These are phyloP conservation scores for Chloromonas sp. DNA, from an alignment of 163 green algal species.

Conservation along the genomic window DNA sequence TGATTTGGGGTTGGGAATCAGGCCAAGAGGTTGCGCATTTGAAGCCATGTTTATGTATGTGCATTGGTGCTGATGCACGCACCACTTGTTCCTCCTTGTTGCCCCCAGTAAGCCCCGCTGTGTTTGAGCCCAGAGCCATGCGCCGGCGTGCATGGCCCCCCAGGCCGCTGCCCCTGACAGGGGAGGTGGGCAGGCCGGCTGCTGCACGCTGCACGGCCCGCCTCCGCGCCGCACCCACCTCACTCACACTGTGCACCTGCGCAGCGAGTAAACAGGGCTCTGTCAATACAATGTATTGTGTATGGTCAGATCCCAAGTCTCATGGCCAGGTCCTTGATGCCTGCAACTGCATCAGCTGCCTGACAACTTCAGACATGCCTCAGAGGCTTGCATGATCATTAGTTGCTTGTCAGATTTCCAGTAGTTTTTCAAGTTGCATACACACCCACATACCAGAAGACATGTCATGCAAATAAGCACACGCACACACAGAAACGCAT, in stretches of 20 bases:
- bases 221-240: background rate
- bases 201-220: background rate
- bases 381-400: background rate
- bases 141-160: background rate
- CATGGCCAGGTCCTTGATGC: background rate
- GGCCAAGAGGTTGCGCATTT: no score
- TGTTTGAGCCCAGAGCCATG: background rate
- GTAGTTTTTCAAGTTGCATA: background rate
- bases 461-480: background rate
- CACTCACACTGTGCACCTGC: background rate
- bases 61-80: background rate
- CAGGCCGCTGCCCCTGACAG: background rate
- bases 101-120: background rate
- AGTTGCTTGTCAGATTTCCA: background rate
- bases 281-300: no score
- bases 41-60: no score
- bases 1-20: no score
- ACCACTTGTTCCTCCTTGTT: background rate
- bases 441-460: background rate
- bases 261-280: no score
- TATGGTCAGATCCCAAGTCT: background rate
- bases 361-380: background rate
- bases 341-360: background rate
- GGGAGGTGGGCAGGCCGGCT: background rate
- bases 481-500: background rate